These are phyloP conservation scores for Immersiporthe knoxdaviesiana DNA, from an alignment of 2,329 filamentous ascomycete species.

Conservation along the genomic window DNA sequence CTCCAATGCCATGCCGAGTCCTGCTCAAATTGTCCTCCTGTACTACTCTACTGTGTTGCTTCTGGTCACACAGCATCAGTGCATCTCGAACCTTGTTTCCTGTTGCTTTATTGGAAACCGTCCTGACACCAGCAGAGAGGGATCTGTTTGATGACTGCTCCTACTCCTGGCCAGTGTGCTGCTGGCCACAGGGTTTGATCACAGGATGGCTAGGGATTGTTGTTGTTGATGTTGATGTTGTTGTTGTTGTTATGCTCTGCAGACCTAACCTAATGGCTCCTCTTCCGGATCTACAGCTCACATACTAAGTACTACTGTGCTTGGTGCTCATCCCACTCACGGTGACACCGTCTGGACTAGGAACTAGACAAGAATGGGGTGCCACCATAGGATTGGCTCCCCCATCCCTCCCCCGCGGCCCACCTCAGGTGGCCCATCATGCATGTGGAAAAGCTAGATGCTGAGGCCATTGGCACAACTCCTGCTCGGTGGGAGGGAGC, in stretches of 20 bases:
- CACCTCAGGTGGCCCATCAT: not conserved
- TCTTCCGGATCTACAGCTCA: conserved; percentile 7
- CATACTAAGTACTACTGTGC: not conserved
- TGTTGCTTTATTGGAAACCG: not conserved
- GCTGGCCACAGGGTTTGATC: too few relatives aligned
- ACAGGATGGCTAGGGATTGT: not conserved
- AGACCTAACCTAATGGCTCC: not conserved
- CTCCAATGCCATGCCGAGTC: not conserved
- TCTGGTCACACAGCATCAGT: not conserved
- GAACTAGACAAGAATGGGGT: not conserved
- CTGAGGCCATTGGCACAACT: not conserved
- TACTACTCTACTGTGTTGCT: not conserved
- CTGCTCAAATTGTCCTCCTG: not conserved
- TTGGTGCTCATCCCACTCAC: conserved; percentile 7
- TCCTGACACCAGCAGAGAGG: not conserved
- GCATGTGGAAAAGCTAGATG: not conserved
- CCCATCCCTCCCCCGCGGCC: not conserved
- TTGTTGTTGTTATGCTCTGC: not conserved
- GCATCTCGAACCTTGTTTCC: not conserved
- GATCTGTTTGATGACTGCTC: not conserved
- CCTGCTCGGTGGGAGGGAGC: not conserved
- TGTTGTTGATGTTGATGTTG: too few relatives aligned
- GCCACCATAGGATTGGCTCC: not conserved
- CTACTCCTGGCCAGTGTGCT: not conserved
- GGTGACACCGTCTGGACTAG: conserved; percentile 7